Base-by-base conservation (phyloP, 2,329 filamentous ascomycete species). In the Ophiosphaerella herpotricha region DNA sequence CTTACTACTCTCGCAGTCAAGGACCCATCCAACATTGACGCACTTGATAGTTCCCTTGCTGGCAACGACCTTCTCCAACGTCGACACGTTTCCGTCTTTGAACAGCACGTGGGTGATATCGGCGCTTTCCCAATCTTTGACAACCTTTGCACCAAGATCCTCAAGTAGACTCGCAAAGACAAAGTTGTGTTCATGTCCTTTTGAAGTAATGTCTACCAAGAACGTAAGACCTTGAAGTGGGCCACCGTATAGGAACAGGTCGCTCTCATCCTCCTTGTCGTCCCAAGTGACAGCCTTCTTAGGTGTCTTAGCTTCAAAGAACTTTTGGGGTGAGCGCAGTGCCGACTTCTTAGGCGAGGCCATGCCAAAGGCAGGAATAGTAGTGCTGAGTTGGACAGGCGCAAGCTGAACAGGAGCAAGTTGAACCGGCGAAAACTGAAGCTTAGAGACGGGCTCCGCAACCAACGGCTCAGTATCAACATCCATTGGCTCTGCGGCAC, bases 101-200 rank as follows among this genome's bases (percentile, higher is more conserved):
- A 86, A 96, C 6, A 96, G 85, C 7, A 96, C 89, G 66, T 96
- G 91, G 0, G 91, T 96, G 62, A 96, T 90, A 5, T 87, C 88
- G 73, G 6, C 85, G 84, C 64, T 87, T 87, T 87, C 92, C 51
- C 61, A 68, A 16, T 65, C 50, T 73, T 87, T 89, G 37, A 92
- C 82, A 62, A 89, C 91, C 39, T 84, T 83, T 16, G 91, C 91
- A 9, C 91, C 91, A 84, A 96, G 91, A 63, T 90, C 85, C 7
- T 80, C 83, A 18, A 96, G 80, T 6, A 95, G 80, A 60, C 92
- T 88, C 13, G 90, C 81, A 68, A 95, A 96, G 48, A 94, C 84
- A 45, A 63, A 85, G 42, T 64, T 63, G 24, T 67, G 61, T 16
- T 66, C 58, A 32, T 85, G 86, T 5, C 91, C 91, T 63, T 94